Evolutionary conservation across 768 basidiomycete species (phyloP).

Genomic region (Termitomyces sp.): DNA sequence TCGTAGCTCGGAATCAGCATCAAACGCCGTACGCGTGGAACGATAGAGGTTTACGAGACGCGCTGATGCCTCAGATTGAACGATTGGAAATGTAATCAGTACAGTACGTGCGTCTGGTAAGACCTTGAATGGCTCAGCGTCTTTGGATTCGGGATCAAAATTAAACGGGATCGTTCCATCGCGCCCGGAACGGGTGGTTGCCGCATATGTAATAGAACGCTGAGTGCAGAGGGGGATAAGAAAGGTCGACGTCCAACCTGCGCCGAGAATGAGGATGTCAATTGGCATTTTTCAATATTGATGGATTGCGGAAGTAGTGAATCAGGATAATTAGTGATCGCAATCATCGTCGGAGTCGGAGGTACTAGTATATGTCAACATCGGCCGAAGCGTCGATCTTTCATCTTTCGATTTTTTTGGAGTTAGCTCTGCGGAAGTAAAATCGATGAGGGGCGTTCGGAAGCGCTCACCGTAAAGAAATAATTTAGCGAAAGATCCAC

Average conservation of each 20-base stretch:
- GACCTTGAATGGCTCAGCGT: slow-evolving; percentile 32
- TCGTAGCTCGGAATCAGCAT: slow-evolving; percentile 1
- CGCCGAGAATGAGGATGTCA: slow-evolving; percentile 58
- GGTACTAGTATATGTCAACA: too few species aligned
- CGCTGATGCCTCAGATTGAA: slow-evolving; percentile 37
- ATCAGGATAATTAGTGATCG: neutral
- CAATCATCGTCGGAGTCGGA: too few species aligned
- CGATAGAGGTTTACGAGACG: slow-evolving; percentile 41
- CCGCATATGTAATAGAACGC: slow-evolving; percentile 35
- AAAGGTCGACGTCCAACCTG: slow-evolving; percentile 63
- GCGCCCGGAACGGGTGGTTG: slow-evolving; percentile 50
- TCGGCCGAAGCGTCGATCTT: too few species aligned
- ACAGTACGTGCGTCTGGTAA: slow-evolving; percentile 52
- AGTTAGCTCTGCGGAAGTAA: too few species aligned
- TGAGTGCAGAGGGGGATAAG: slow-evolving; percentile 45
- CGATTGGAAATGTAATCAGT: slow-evolving; percentile 52
- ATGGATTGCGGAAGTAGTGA: neutral
- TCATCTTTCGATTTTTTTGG: too few species aligned
- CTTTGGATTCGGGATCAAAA: slow-evolving; percentile 46
- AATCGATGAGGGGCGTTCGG: too few species aligned
- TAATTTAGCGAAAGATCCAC: too few species aligned
- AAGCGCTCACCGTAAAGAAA: too few species aligned
- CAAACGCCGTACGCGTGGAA: slow-evolving; percentile 21
- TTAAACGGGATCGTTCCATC: slow-evolving; percentile 45
- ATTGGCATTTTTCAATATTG: slow-evolving; percentile 17